Conservation (phyloP, 305 asterid genomes). For the Fraxinus floribunda region DNA sequence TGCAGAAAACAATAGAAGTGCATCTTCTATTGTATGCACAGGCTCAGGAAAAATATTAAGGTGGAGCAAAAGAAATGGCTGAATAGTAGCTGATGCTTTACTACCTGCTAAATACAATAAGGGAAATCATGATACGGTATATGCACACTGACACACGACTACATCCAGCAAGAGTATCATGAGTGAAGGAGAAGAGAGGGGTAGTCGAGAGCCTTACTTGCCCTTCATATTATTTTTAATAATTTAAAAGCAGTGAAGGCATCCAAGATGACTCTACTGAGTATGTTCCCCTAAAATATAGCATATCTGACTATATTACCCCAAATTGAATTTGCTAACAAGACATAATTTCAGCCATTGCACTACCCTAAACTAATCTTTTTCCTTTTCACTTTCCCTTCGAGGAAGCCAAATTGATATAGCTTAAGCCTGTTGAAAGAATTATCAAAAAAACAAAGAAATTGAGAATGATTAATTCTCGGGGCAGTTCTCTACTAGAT, state of each 20-base stretch:
- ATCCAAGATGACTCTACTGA: constrained; percentile 15
- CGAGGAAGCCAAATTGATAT: neutral
- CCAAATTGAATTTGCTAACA: neutral
- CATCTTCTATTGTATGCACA: constrained; percentile 68
- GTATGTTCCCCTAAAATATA: neutral
- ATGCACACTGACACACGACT: neutral
- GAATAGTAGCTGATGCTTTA: constrained; percentile 73
- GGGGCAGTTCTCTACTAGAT: neutral
- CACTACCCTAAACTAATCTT: neutral
- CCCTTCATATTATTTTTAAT: neutral
- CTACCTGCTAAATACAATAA: constrained; percentile 43
- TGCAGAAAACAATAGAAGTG: constrained; percentile 66
- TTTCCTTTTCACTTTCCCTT: neutral
- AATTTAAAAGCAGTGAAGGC: neutral
- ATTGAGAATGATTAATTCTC: neutral
- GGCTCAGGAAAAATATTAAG: constrained; percentile 75
- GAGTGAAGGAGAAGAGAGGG: constrained; percentile 15
- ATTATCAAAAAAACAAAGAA: neutral
- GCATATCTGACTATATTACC: neutral
- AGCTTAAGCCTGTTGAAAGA: neutral
- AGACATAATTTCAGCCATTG: neutral
- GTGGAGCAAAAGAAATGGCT: constrained; percentile 85
- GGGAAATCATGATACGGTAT: constrained; percentile 16
- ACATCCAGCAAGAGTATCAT: constrained; percentile 5
- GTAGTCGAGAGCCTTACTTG: neutral